A percentile compares a stretch with the other conserved stretches of the same genome.
Conservation (phyloP, 2,329 filamentous ascomycete species). For the Sarocladium oryzae region DNA sequence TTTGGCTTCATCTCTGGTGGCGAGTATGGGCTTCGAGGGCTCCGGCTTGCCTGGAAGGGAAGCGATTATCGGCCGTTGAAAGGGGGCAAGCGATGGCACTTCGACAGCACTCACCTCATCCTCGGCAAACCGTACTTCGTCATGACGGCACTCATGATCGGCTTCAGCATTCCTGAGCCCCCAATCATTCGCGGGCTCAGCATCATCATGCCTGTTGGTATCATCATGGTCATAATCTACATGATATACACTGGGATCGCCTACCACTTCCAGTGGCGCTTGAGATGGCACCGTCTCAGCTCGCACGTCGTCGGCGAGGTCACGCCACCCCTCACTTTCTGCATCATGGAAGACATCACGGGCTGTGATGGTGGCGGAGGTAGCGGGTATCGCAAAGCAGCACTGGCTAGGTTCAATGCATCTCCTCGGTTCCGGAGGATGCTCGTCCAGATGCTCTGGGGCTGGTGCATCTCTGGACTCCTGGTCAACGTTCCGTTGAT, state of each 20-base stretch:
- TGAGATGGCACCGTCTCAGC: conserved; percentile 36
- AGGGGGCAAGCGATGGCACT: conserved; percentile 29
- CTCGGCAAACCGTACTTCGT: conserved; percentile 31
- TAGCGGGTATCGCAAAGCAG: conserved; percentile 16
- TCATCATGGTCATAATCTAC: conserved; percentile 30
- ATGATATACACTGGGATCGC: conserved; percentile 22
- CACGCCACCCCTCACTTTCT: conserved; percentile 50
- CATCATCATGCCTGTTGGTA: conserved; percentile 34
- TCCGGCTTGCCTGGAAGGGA: conserved; percentile 30
- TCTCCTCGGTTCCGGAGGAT: conserved; percentile 19
- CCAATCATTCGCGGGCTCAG: conserved; percentile 34
- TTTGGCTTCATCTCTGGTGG: conserved; percentile 39
- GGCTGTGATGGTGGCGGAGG: conserved; percentile 52
- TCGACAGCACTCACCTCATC: conserved; percentile 35
- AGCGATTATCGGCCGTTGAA: conserved; percentile 31
- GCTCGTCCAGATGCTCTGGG: conserved; percentile 18
- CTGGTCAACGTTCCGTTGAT: conserved; percentile 14
- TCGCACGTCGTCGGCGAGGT: conserved; percentile 46
- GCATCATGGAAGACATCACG: conserved; percentile 54
- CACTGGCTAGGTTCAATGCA: conserved; percentile 18
- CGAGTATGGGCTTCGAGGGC: conserved; percentile 34
- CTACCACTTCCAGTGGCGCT: conserved; percentile 10
- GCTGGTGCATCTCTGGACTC: conserved; percentile 18
- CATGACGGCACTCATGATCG: conserved; percentile 35
- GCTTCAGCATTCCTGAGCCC: conserved; percentile 32